Conservation (phyloP, 192 early-diverging fungal species). For the Coemansia sp. region DNA sequence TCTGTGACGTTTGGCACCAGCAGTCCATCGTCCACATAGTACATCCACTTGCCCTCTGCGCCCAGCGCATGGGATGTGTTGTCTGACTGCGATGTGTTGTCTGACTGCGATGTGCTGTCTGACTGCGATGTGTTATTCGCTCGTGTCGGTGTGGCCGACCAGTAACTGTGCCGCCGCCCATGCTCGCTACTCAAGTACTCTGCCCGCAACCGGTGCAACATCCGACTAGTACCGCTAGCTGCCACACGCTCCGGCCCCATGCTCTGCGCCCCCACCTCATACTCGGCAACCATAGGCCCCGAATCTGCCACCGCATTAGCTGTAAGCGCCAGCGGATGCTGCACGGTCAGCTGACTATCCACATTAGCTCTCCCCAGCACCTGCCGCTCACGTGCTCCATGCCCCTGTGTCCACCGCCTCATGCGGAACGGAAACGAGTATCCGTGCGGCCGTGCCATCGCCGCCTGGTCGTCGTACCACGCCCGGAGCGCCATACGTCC, state of each 20-base stretch:
- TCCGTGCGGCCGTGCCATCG: slow-evolving; percentile 33
- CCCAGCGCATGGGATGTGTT: background rate
- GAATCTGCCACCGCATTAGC: slow-evolving; percentile 3
- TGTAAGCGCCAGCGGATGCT: slow-evolving; percentile 23
- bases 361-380: background rate
- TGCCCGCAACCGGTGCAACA: slow-evolving; percentile 30
- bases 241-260: background rate
- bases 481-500: slow-evolving; percentile 33
- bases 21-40: slow-evolving; percentile 53
- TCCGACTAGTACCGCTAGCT: slow-evolving; percentile 17
- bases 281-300: background rate
- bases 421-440: slow-evolving; percentile 49
- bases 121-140: slow-evolving; percentile 10
- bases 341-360: slow-evolving; percentile 6
- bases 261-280: background rate
- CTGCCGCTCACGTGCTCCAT: background rate
- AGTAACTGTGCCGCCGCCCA: slow-evolving; percentile 9
- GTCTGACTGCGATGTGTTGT: background rate
- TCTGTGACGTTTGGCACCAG: slow-evolving; percentile 73
- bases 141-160: background rate
- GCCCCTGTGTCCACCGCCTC: slow-evolving; percentile 22
- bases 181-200: slow-evolving; percentile 41
- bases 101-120: slow-evolving; percentile 12
- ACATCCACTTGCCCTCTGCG: slow-evolving; percentile 31
- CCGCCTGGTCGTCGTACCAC: slow-evolving; percentile 51